Percentiles rank a stretch among this genome's conserved stretches.
phyloP scores from a whole-genome alignment of 129 eudicot species.

The Flaveria robusta region DNA sequence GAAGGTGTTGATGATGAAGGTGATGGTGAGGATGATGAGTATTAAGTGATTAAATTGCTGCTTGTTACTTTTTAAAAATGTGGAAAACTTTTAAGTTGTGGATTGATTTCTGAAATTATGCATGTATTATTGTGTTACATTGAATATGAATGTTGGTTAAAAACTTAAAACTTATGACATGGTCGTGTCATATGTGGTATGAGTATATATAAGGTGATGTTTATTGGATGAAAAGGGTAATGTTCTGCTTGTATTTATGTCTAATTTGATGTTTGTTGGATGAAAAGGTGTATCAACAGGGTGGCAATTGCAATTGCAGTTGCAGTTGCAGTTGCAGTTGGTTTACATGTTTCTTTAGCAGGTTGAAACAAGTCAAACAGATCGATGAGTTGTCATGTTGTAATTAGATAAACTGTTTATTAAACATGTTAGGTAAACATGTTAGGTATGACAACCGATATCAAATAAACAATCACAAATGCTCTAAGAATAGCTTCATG shows the following conservation, averaged over 20 bases:
- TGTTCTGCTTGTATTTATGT: background rate
- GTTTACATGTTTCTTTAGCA: background rate
- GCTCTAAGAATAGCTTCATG: background rate
- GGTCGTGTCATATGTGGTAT: conserved; percentile 7
- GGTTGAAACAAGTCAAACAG: too few species aligned
- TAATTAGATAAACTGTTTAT: too few species aligned
- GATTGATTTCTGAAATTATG: conserved; percentile 24
- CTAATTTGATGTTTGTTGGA: background rate
- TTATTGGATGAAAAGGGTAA: background rate
- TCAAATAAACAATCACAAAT: background rate
- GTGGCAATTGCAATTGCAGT: background rate
- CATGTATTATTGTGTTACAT: conserved; percentile 14
- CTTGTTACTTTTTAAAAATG: conserved; percentile 19
- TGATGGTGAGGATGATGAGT: conserved; percentile 70
- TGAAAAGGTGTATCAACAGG: background rate
- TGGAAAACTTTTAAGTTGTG: conserved; percentile 23
- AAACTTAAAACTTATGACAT: conserved; percentile 8
- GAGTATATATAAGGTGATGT: conserved; percentile 4
- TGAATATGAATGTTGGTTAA: conserved; percentile 15
- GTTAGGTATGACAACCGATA: background rate
- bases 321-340: background rate
- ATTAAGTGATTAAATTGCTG: conserved; percentile 35
- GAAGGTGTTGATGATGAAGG: conserved; percentile 89
- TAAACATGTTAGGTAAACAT: background rate
- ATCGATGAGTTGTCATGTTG: too few species aligned